Conservation (phyloP, 345 rosid genomes). For the Dovyalis caffra region DNA sequence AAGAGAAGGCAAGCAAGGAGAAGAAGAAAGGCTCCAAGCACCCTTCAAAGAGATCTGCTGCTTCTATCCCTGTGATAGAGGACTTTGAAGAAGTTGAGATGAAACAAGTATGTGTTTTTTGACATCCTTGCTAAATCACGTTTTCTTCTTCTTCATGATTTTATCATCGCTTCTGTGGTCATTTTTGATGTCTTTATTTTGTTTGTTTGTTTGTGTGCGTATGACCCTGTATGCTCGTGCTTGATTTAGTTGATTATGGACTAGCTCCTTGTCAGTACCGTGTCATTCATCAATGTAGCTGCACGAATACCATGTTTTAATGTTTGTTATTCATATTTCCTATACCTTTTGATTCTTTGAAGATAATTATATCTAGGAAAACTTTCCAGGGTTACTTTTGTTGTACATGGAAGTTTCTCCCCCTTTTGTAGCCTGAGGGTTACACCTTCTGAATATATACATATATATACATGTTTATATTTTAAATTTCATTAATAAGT, state of each 20-base stretch:
- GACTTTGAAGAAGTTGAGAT: slow-evolving; percentile 82
- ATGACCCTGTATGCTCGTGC: not conserved
- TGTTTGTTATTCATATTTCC: not conserved
- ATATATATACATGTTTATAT: not conserved
- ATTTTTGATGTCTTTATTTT: not conserved
- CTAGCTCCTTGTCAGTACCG: not conserved
- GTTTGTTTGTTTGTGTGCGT: not conserved
- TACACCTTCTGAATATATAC: not conserved
- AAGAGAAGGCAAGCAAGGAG: slow-evolving; percentile 59
- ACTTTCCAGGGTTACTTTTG: not conserved
- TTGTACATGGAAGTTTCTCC: not conserved
- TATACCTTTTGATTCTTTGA: not conserved
- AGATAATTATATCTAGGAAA: not conserved
- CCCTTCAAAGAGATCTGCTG: slow-evolving; percentile 49
- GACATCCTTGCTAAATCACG: not conserved
- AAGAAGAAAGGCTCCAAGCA: slow-evolving; percentile 78
- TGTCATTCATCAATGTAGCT: not conserved
- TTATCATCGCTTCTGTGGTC: not conserved
- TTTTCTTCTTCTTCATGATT: not conserved
- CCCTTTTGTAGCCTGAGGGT: not conserved
- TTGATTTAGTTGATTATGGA: not conserved
- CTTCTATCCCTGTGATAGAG: slow-evolving; percentile 58
- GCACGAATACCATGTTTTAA: not conserved
- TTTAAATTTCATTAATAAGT: not conserved
- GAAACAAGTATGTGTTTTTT: slow-evolving; percentile 52